Evolutionary conservation across 176 grass and related monocot species (phyloP).

Genomic region (Avena atlantica): DNA sequence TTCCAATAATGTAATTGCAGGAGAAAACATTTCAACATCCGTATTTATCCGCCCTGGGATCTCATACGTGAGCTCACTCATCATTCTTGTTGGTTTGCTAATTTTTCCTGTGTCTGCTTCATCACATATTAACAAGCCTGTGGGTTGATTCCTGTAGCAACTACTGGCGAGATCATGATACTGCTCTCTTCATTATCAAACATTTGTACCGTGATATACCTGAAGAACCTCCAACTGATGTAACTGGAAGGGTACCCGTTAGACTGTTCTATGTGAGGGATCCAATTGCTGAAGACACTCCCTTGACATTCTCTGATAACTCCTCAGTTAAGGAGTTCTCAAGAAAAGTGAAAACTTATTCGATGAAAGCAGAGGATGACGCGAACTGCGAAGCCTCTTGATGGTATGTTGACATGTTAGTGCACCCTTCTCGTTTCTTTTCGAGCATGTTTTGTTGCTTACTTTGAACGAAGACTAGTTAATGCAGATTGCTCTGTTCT

Average conservation of each 20-base stretch:
- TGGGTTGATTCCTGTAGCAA: slow-evolving; percentile 59
- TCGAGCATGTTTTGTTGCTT: neutral
- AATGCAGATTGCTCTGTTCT: neutral
- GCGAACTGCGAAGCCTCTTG: slow-evolving; percentile 35
- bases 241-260: slow-evolving; percentile 44
- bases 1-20: slow-evolving; percentile 54
- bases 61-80: slow-evolving; percentile 85
- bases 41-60: slow-evolving; percentile 82
- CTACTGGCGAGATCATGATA: slow-evolving; percentile 97
- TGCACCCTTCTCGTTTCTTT: slow-evolving; percentile 8
- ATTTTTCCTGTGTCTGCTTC: slow-evolving; percentile 10
- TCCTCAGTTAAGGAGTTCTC: slow-evolving; percentile 78
- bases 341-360: slow-evolving; percentile 66
- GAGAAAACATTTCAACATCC: slow-evolving; percentile 97
- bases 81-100: slow-evolving; percentile 29
- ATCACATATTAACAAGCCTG: slow-evolving; percentile 30
- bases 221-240: slow-evolving; percentile 71
- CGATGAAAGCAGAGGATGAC: slow-evolving; percentile 52
- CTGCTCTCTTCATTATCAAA: slow-evolving; percentile 94
- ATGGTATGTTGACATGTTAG: slow-evolving; percentile 30
- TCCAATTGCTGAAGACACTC: slow-evolving; percentile 76
- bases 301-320: slow-evolving; percentile 87
- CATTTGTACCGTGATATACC: slow-evolving; percentile 92
- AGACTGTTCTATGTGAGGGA: slow-evolving; percentile 84
- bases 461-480: neutral